Percentiles rank a stretch among this genome's conserved stretches.
These are phyloP conservation scores for Malania oleifera DNA, from an alignment of 164 flowering plant genomes.

Conservation along the genomic window DNA sequence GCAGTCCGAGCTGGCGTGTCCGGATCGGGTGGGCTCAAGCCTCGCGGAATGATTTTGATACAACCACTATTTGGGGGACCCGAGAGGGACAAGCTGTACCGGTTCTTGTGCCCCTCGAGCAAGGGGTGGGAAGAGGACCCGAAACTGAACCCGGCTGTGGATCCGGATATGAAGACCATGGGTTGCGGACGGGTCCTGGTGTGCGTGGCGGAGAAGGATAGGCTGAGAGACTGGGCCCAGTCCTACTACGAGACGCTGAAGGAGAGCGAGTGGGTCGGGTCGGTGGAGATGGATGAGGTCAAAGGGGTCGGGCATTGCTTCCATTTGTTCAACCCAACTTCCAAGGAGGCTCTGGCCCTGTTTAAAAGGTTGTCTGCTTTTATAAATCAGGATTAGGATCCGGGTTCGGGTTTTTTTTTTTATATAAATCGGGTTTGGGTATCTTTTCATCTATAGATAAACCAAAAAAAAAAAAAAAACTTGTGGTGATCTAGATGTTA, in stretches of 20 bases:
- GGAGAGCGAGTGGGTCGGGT: conserved; percentile 35
- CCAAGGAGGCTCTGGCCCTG: conserved; percentile 15
- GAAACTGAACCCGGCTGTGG: conserved; percentile 19
- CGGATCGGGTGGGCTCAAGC: conserved; percentile 1
- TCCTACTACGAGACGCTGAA: conserved; percentile 23
- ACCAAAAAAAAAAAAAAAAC: too few species aligned
- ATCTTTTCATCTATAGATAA: too few species aligned
- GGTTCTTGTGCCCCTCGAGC: conserved; percentile 17
- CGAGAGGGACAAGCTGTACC: conserved; percentile 6
- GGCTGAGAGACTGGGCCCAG: conserved; percentile 25
- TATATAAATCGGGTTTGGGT: too few species aligned
- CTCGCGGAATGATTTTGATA: conserved; percentile 13
- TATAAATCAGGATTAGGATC: conserved; percentile 1
- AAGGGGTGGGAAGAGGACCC: conserved; percentile 20
- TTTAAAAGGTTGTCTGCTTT: conserved; percentile 8
- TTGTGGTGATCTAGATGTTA: too few species aligned
- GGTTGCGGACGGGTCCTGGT: conserved; percentile 28
- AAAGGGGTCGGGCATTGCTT: conserved; percentile 36
- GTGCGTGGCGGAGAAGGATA: conserved; percentile 37
- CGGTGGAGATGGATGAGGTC: conserved; percentile 26
- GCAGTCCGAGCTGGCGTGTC: conserved; percentile 13
- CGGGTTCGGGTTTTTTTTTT: too few species aligned
- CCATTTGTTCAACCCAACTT: conserved; percentile 25
- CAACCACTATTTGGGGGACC: conserved; percentile 23
- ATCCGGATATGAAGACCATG: conserved; percentile 17